A percentile compares a stretch with the other conserved stretches of the same genome.
Evolutionary conservation across 495 filamentous ascomycete genomes (phyloP).

Genomic region (Tuber microsphaerosporum): DNA sequence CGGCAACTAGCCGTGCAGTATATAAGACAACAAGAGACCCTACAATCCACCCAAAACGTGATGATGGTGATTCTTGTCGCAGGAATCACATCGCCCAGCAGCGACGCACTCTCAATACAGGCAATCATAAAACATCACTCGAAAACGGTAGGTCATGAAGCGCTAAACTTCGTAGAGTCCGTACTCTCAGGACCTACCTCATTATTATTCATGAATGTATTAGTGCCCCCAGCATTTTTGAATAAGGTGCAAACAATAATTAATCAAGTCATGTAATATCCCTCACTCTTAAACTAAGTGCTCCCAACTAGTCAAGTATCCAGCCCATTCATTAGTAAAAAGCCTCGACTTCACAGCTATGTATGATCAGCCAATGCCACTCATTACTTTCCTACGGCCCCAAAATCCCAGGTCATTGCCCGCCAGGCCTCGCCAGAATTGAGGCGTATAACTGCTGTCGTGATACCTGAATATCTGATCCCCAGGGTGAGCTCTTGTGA

Average conservation of each 20-base stretch:
- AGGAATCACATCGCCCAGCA: neutral
- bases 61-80: neutral
- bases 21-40: neutral
- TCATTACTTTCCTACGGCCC: neutral
- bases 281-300: neutral
- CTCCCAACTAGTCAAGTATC: neutral
- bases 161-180: neutral
- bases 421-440: neutral
- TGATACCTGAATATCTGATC: neutral
- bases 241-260: neutral
- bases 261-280: neutral
- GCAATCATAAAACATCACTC: neutral
- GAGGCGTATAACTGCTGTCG: neutral
- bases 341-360: neutral
- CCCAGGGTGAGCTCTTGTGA: neutral
- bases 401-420: neutral
- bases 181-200: neutral
- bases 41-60: neutral
- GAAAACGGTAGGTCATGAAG: neutral
- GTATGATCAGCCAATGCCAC: too few species aligned
- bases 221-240: neutral
- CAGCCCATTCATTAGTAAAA: neutral
- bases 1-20: neutral
- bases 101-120: neutral
- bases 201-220: neutral